phyloP scores from a whole-genome alignment of 768 basidiomycete species.

The Cystofilobasidium ferigula region DNA sequence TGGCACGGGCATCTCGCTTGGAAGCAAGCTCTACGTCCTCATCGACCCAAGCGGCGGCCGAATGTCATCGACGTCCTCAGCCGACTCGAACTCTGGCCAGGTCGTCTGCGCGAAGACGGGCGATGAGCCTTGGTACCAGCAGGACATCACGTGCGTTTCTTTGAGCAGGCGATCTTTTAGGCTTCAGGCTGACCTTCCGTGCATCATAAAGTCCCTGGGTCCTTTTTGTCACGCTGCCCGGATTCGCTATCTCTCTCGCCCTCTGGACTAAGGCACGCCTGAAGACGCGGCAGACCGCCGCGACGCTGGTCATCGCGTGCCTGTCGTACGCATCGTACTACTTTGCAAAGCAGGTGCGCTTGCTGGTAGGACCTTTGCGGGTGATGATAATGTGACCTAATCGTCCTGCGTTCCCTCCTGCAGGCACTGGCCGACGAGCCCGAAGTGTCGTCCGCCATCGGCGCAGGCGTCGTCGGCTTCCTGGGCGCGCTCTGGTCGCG shows the following conservation, averaged over 20 bases:
- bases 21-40: slow-evolving; percentile 13
- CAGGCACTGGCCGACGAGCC: slow-evolving; percentile 8
- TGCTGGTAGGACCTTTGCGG: not conserved
- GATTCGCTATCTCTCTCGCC: slow-evolving; percentile 9
- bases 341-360: slow-evolving; percentile 1
- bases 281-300: slow-evolving; percentile 4
- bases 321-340: slow-evolving; percentile 6
- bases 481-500: slow-evolving; percentile 14
- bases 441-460: slow-evolving; percentile 19
- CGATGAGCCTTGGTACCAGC: slow-evolving; percentile 3
- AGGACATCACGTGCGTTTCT: not conserved
- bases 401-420: not conserved
- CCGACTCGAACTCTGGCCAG: not conserved
- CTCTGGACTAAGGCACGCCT: slow-evolving; percentile 24
- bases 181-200: not conserved
- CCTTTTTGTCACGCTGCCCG: slow-evolving; percentile 20
- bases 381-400: not conserved
- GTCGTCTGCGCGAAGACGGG: slow-evolving; percentile 9
- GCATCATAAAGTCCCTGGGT: not conserved
- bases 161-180: not conserved
- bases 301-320: not conserved
- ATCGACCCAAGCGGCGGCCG: not conserved
- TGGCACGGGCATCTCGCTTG: slow-evolving; percentile 19
- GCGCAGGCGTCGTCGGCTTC: slow-evolving; percentile 13
- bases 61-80: not conserved